A percentile compares a stretch with the other conserved stretches of the same genome.
Conservation (phyloP, 1,139 yeast species). For the Zhuliangozyma blackwelliae region DNA sequence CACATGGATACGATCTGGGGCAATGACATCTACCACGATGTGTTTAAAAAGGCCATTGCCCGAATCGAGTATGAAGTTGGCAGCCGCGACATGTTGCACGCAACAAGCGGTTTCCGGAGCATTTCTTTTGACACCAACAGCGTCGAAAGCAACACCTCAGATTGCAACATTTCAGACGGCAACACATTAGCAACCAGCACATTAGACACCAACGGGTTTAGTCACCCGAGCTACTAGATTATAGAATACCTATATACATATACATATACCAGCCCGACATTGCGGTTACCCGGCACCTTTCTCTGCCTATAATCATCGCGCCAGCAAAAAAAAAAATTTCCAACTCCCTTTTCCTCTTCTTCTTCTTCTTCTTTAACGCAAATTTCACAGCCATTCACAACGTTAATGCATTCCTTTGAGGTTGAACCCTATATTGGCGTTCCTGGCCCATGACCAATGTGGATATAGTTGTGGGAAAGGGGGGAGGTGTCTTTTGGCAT, state of each 20-base stretch:
- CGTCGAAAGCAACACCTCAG: no score
- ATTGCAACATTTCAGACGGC: no score
- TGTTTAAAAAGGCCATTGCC: constrained; percentile 17
- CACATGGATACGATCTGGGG: constrained; percentile 39
- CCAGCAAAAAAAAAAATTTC: constrained; percentile 10
- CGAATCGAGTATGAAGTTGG: constrained; percentile 4
- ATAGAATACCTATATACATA: no score
- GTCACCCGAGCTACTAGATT: no score
- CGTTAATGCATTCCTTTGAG: constrained; percentile 69
- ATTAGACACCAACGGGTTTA: no score
- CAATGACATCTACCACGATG: constrained; percentile 24
- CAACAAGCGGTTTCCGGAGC: no score
- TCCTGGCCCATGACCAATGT: constrained; percentile 72
- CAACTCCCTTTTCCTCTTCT: constrained; percentile 11
- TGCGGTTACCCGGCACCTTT: constrained; percentile 2
- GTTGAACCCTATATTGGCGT: constrained; percentile 68
- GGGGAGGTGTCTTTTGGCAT: constrained; percentile 11
- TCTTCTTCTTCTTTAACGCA: constrained; percentile 45
- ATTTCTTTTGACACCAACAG: no score
- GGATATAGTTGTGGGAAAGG: constrained; percentile 44
- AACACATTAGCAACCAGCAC: no score
- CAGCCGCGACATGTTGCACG: no score
- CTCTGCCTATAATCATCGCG: no score
- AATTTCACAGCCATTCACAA: constrained; percentile 64
- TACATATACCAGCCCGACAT: no score